Evolutionary conservation across 768 basidiomycete genomes (phyloP).

Genomic region (Ephemerocybe angulata): DNA sequence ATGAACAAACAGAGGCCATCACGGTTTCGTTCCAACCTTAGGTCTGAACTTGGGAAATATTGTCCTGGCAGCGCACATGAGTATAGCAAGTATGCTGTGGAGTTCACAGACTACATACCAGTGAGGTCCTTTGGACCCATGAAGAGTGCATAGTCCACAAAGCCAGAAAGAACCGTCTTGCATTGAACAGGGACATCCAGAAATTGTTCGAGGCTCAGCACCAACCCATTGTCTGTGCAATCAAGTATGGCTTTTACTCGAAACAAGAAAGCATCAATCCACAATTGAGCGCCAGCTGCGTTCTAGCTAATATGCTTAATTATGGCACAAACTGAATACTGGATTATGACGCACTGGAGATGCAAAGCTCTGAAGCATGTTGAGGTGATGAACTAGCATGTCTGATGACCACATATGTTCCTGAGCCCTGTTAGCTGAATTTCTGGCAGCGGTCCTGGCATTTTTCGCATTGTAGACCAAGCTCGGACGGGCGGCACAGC

Average conservation of each 20-base stretch:
- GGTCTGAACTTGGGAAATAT: not conserved
- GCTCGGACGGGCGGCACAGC: not conserved
- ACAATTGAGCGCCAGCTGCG: not conserved
- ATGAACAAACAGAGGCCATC: not conserved
- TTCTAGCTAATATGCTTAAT: not conserved
- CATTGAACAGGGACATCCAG: not conserved
- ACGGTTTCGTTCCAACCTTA: not conserved
- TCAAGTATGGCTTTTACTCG: not conserved
- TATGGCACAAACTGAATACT: not conserved
- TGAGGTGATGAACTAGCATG: not conserved
- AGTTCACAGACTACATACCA: not conserved
- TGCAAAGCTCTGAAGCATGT: not conserved
- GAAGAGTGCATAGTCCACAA: not conserved
- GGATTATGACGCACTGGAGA: not conserved
- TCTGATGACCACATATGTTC: not conserved
- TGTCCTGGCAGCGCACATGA: not conserved
- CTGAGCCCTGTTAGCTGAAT: not conserved
- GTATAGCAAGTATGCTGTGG: not conserved
- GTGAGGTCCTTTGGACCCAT: not conserved
- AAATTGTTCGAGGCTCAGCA: not conserved
- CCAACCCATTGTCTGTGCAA: not conserved
- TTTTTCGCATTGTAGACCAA: not conserved
- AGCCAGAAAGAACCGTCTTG: not conserved
- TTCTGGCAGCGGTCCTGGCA: not conserved
- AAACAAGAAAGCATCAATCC: not conserved